phyloP scores from a whole-genome alignment of 2,329 filamentous ascomycete genomes.

The Diaporthe aspalathi region DNA sequence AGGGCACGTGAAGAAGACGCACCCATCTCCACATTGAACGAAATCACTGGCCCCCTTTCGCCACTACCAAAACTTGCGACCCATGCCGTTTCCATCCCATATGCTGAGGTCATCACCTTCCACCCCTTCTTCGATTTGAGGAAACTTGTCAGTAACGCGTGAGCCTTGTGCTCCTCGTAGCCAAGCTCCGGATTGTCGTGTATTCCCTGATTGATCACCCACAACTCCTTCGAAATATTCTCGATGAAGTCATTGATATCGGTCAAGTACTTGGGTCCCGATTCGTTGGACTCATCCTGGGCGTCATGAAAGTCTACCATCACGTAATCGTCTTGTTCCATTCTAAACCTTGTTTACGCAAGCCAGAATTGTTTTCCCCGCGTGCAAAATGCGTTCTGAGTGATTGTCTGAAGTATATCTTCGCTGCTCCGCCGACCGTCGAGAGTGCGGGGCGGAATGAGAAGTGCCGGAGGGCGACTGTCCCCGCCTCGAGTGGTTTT shows the following conservation, averaged over 20 bases:
- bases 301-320: neutral
- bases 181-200: slow-evolving; percentile 63
- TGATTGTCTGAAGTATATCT: neutral
- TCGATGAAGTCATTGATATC: slow-evolving; percentile 55
- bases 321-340: slow-evolving; percentile 18
- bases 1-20: neutral
- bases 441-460: neutral
- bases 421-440: neutral
- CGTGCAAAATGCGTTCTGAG: no score
- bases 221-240: slow-evolving; percentile 51
- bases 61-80: slow-evolving; percentile 61
- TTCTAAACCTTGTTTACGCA: neutral
- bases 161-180: slow-evolving; percentile 61
- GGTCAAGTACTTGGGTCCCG: slow-evolving; percentile 41
- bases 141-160: slow-evolving; percentile 61
- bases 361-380: neutral
- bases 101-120: slow-evolving; percentile 63
- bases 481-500: neutral
- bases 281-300: neutral
- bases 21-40: slow-evolving; percentile 62
- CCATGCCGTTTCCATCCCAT: slow-evolving; percentile 64
- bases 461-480: neutral
- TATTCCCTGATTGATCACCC: slow-evolving; percentile 61
- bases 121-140: slow-evolving; percentile 57
- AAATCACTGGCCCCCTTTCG: slow-evolving; percentile 57